These are phyloP conservation scores for Dactylellina sp. DNA, from an alignment of 2,329 filamentous ascomycete species.

Conservation along the genomic window DNA sequence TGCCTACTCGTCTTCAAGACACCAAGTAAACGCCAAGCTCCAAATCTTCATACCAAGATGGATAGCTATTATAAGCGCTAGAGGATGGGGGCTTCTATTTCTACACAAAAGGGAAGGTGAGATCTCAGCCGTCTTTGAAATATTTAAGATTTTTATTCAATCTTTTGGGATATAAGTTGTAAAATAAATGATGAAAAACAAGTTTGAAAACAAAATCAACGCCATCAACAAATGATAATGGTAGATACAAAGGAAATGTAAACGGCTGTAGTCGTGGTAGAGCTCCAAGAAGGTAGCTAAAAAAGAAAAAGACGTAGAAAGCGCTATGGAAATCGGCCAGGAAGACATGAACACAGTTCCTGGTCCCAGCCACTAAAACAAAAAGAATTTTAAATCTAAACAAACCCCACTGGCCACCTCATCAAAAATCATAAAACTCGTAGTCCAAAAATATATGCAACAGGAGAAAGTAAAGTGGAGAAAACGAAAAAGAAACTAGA, in stretches of 20 bases:
- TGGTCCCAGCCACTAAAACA: no score
- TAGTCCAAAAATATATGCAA: conserved; percentile 21
- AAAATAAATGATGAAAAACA: conserved; percentile 5
- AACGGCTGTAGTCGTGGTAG: conserved; percentile 17
- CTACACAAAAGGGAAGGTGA: no score
- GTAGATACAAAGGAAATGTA: conserved; percentile 19
- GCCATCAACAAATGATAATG: neutral
- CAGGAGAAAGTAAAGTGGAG: conserved; percentile 9
- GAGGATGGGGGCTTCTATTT: no score
- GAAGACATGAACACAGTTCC: conserved; percentile 18
- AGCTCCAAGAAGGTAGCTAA: conserved; percentile 2
- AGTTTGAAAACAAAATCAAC: conserved; percentile 11
- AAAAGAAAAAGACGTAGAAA: conserved; percentile 10
- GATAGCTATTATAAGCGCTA: no score
- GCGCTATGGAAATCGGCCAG: conserved; percentile 13
- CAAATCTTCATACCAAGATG: no score
- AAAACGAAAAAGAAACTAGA: conserved; percentile 28
- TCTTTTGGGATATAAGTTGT: neutral
- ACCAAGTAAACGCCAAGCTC: no score
- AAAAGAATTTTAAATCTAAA: conserved; percentile 22
- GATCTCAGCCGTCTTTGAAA: no score
- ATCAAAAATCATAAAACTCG: conserved; percentile 26
- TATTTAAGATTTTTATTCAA: no score
- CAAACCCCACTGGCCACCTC: conserved; percentile 30
- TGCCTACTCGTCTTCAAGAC: no score